Evolutionary conservation across 2,329 filamentous ascomycete species (phyloP).

Genomic region (Aspergillus intermedius): DNA sequence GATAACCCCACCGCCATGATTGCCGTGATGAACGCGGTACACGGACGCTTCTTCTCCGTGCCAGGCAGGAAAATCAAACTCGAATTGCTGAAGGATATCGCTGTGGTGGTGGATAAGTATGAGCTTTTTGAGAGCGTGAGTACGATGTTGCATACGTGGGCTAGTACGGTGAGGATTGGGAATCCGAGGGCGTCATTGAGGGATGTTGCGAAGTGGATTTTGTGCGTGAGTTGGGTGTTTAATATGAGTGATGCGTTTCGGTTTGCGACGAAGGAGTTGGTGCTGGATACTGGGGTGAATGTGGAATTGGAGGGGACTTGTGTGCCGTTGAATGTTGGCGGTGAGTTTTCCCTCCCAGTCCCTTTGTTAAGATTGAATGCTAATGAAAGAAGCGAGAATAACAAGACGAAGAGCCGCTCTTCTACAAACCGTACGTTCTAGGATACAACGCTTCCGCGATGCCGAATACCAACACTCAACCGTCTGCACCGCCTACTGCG

Average conservation of each 20-base stretch:
- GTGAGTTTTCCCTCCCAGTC: background rate
- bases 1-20: background rate
- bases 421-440: background rate
- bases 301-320: background rate
- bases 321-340: background rate
- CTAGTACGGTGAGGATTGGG: background rate
- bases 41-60: background rate
- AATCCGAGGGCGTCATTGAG: background rate
- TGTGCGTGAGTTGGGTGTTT: background rate
- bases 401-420: background rate
- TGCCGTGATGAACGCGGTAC: background rate
- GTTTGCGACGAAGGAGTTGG: background rate
- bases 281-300: background rate
- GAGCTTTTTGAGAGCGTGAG: background rate
- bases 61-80: background rate
- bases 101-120: background rate
- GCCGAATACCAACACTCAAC: background rate
- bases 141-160: background rate
- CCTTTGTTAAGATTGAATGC: background rate
- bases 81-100: conserved; percentile 1
- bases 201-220: background rate
- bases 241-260: background rate
- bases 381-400: background rate
- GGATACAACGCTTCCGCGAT: background rate
- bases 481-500: background rate